These are phyloP conservation scores for Melanopsichium pennsylvanicum DNA, from an alignment of 1,284 basidiomycete genomes.

Conservation along the genomic window DNA sequence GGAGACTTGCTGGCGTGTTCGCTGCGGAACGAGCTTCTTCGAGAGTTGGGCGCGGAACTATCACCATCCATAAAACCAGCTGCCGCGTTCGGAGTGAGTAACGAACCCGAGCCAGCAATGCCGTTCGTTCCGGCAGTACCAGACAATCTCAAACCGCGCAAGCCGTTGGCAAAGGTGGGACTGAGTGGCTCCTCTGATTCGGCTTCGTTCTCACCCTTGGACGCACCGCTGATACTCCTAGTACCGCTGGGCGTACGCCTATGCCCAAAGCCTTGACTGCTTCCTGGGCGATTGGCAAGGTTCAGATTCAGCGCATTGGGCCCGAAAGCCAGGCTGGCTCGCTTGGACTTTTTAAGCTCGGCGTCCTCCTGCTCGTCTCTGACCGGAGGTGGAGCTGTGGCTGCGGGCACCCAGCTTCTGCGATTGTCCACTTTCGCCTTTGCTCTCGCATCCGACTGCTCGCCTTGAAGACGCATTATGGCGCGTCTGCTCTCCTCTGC, in stretches of 20 bases:
- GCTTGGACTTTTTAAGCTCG: constrained; percentile 48
- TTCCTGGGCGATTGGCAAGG: constrained; percentile 6
- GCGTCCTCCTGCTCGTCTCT: constrained; percentile 49
- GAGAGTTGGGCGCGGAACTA: constrained; percentile 35
- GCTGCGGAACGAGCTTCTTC: constrained; percentile 46
- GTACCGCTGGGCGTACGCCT: constrained; percentile 44
- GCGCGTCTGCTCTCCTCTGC: constrained; percentile 58
- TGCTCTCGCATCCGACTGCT: constrained; percentile 47
- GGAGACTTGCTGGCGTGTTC: constrained; percentile 28
- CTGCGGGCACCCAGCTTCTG: constrained; percentile 40
- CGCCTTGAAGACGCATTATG: constrained; percentile 59
- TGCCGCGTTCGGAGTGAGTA: constrained; percentile 16
- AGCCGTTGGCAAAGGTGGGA: constrained; percentile 37
- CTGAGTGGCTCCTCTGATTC: constrained; percentile 39
- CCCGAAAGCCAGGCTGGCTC: constrained; percentile 54
- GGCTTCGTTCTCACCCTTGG: constrained; percentile 29
- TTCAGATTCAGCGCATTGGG: constrained; percentile 46
- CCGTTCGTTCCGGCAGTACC: constrained; percentile 30
- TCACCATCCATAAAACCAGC: constrained; percentile 16
- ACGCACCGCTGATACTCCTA: constrained; percentile 36
- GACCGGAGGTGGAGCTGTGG: constrained; percentile 14
- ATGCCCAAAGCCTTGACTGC: constrained; percentile 23
- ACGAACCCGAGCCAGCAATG: constrained; percentile 11
- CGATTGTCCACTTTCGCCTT: constrained; percentile 50
- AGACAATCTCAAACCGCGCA: constrained; percentile 41